Conservation (phyloP, 1,139 yeast genomes). For the Kazachstania sp. region DNA sequence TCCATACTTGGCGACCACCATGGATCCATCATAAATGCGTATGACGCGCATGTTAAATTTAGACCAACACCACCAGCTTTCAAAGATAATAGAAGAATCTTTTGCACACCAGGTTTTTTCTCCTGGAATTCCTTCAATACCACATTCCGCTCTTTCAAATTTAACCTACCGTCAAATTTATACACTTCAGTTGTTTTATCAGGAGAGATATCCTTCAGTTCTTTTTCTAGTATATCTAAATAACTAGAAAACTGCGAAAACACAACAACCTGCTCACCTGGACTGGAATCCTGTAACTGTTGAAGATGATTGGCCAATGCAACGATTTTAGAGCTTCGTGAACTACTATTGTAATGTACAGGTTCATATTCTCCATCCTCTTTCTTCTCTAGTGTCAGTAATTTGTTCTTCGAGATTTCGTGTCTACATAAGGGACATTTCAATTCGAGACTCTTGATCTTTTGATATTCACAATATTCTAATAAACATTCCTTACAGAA, state of each 20-base stretch:
- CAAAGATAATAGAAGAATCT: conserved; percentile 61
- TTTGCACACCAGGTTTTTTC: conserved; percentile 34
- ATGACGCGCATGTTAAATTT: conserved; percentile 76
- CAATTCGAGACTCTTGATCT: conserved; percentile 20
- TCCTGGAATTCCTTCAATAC: conserved; percentile 50
- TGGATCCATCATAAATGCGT: conserved; percentile 91
- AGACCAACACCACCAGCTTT: conserved; percentile 97
- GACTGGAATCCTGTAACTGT: conserved; percentile 43
- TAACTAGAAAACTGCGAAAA: conserved; percentile 88
- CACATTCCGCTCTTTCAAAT: conserved; percentile 54
- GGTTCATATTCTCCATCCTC: conserved; percentile 9
- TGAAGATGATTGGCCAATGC: conserved; percentile 58
- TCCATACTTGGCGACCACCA: conserved; percentile 98
- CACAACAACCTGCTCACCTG: conserved; percentile 71
- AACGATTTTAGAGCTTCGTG: conserved; percentile 62
- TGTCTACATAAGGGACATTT: conserved; percentile 54
- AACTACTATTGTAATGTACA: conserved; percentile 19
- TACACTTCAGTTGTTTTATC: conserved; percentile 25
- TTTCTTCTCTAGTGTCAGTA: conserved; percentile 17
- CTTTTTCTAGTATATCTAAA: conserved; percentile 64
- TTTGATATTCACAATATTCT: conserved; percentile 49
- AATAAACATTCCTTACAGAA: conserved; percentile 72
- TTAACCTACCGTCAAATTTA: conserved; percentile 77
- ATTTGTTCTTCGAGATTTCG: conserved; percentile 13
- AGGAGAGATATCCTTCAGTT: conserved; percentile 33